Conservation (phyloP, 805 yeast species). For the Debaryomyces hansenii region DNA sequence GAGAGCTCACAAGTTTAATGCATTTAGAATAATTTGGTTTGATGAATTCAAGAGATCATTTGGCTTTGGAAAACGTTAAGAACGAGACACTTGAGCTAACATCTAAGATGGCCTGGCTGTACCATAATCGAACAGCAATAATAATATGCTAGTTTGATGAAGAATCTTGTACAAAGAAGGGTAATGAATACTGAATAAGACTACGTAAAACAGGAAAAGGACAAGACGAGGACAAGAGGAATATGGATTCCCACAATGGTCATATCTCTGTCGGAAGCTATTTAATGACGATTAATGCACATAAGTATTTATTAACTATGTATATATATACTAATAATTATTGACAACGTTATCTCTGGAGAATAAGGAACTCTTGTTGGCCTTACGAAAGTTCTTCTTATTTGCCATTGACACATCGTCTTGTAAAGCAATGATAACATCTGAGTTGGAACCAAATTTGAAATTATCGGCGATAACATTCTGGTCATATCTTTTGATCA, state of each 20-base stretch:
- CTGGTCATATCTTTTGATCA: constrained; percentile 60
- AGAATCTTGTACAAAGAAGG: no score
- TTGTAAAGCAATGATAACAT: constrained; percentile 70
- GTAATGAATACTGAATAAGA: no score
- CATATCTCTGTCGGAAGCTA: no score
- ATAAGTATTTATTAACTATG: background rate
- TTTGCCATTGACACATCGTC: constrained; percentile 76
- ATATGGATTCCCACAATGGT: no score
- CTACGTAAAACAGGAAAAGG: no score
- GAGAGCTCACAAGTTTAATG: constrained; percentile 53
- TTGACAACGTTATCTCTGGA: background rate
- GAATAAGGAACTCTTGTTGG: constrained; percentile 29
- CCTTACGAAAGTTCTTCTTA: constrained; percentile 56
- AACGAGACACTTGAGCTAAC: no score
- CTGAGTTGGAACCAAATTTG: constrained; percentile 67
- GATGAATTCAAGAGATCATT: constrained; percentile 60
- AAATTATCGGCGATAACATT: constrained; percentile 76
- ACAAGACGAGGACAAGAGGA: no score
- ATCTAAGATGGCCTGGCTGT: no score
- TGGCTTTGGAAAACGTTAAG: constrained; percentile 36
- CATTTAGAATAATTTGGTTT: constrained; percentile 56
- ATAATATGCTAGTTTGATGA: no score
- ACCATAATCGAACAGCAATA: no score
- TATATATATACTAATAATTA: background rate
- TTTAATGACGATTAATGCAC: no score